Evolutionary conservation across 2,329 filamentous ascomycete genomes (phyloP).

Genomic region (Aspergillus quadricinctus): DNA sequence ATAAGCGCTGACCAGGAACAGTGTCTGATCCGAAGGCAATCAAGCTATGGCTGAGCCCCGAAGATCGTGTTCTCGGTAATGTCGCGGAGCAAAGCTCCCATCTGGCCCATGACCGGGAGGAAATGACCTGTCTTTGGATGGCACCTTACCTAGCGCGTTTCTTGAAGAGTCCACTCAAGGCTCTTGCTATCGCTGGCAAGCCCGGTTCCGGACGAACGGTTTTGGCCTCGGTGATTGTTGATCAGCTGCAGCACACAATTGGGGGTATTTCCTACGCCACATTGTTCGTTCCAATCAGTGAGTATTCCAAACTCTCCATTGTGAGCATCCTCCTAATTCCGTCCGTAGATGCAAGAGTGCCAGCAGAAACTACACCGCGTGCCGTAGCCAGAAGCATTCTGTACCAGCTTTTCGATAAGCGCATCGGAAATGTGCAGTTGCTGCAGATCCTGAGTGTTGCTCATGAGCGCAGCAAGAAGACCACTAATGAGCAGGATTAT

Average conservation of each 20-base stretch:
- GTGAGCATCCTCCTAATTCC: background rate
- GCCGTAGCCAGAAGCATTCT: constrained; percentile 35
- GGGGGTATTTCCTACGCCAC: constrained; percentile 31
- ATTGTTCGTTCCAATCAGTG: constrained; percentile 36
- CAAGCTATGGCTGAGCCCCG: constrained; percentile 40
- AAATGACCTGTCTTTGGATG: constrained; percentile 54
- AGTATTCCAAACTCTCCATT: background rate
- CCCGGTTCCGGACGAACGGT: constrained; percentile 39
- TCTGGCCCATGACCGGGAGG: constrained; percentile 42
- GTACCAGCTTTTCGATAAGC: constrained; percentile 34
- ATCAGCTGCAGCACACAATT: constrained; percentile 37
- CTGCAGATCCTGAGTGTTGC: constrained; percentile 33
- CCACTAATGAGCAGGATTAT: constrained; percentile 24
- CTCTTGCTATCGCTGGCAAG: constrained; percentile 43
- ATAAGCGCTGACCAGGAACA: constrained; percentile 6
- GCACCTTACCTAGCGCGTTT: constrained; percentile 48
- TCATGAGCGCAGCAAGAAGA: constrained; percentile 22
- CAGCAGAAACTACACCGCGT: constrained; percentile 26
- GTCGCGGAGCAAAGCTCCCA: constrained; percentile 42
- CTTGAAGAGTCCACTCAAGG: constrained; percentile 41
- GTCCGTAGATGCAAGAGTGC: constrained; percentile 26
- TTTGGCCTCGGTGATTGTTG: constrained; percentile 36
- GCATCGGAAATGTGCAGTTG: constrained; percentile 38
- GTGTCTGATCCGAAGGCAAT: constrained; percentile 30
- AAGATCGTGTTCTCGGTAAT: constrained; percentile 43